Evolutionary conservation across 768 basidiomycete genomes (phyloP).

Genomic region (Melanogaster broomeanus): DNA sequence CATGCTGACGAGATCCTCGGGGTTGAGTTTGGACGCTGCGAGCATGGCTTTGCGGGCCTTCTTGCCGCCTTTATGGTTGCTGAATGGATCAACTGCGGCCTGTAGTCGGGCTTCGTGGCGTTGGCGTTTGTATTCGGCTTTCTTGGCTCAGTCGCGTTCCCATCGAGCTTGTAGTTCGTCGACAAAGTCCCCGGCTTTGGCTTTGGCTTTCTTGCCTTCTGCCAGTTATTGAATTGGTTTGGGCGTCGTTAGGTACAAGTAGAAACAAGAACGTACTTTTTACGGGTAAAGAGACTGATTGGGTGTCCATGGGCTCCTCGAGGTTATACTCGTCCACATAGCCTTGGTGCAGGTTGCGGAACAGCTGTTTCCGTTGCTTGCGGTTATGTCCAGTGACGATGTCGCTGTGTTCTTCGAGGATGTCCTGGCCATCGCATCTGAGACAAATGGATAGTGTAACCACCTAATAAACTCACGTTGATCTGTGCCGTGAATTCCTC

Average conservation of each 20-base stretch:
- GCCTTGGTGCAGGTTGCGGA: constrained; percentile 62
- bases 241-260: neutral
- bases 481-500: constrained; percentile 58
- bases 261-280: constrained; percentile 44
- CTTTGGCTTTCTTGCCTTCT: constrained; percentile 35
- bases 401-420: constrained; percentile 60
- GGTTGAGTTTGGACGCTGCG: constrained; percentile 52
- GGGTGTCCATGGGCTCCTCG: constrained; percentile 28
- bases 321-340: constrained; percentile 47
- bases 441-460: neutral
- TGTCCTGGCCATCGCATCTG: constrained; percentile 52
- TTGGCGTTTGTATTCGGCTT: constrained; percentile 70
- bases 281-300: constrained; percentile 18
- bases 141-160: constrained; percentile 81
- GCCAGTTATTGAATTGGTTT: neutral
- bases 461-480: constrained; percentile 43
- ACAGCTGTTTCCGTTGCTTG: constrained; percentile 55
- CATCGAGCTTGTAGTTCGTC: constrained; percentile 65
- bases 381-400: constrained; percentile 46
- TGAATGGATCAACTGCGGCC: constrained; percentile 62
- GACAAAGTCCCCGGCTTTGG: constrained; percentile 37
- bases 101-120: constrained; percentile 59
- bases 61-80: constrained; percentile 63
- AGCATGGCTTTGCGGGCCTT: constrained; percentile 71
- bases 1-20: constrained; percentile 32